Percentiles rank a stretch among this genome's conserved stretches.
Conservation (phyloP, 169 alveolate species). For the Condylostoma magnum region DNA sequence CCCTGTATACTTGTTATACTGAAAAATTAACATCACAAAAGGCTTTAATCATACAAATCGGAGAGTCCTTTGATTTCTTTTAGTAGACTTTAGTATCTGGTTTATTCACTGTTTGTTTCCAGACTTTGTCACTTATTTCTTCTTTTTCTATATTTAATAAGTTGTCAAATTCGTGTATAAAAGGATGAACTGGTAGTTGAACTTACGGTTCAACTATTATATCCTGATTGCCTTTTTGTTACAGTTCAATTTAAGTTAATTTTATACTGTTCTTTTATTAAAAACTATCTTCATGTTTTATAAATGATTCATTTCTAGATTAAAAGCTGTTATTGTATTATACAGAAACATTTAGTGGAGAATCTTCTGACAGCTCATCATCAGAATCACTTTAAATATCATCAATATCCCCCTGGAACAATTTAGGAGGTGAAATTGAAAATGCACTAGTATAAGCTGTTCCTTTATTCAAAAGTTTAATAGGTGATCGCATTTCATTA, state of each 20-base stretch:
- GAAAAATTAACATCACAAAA: slow-evolving; percentile 41
- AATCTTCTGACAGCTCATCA: neutral
- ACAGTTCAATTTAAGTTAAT: neutral
- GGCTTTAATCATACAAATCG: slow-evolving; percentile 66
- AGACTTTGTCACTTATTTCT: neutral
- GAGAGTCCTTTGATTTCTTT: slow-evolving; percentile 52
- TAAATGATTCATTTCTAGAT: neutral
- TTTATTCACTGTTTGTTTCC: slow-evolving; percentile 23
- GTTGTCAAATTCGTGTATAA: neutral
- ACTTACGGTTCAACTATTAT: neutral
- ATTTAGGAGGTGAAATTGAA: neutral
- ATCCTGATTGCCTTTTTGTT: neutral
- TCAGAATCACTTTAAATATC: neutral
- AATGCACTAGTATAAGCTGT: neutral
- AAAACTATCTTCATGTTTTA: neutral
- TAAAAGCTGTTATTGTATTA: neutral
- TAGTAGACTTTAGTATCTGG: slow-evolving; percentile 42
- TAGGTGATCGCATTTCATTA: neutral
- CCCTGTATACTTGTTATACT: slow-evolving; percentile 54
- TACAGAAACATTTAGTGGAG: neutral
- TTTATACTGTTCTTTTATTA: neutral
- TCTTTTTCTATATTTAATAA: slow-evolving; percentile 18
- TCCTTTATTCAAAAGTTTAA: neutral
- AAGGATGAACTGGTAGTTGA: slow-evolving; percentile 1
- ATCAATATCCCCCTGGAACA: neutral